Conservation (phyloP, 202 grass and related monocot species). For the Elaeis oleifera region DNA sequence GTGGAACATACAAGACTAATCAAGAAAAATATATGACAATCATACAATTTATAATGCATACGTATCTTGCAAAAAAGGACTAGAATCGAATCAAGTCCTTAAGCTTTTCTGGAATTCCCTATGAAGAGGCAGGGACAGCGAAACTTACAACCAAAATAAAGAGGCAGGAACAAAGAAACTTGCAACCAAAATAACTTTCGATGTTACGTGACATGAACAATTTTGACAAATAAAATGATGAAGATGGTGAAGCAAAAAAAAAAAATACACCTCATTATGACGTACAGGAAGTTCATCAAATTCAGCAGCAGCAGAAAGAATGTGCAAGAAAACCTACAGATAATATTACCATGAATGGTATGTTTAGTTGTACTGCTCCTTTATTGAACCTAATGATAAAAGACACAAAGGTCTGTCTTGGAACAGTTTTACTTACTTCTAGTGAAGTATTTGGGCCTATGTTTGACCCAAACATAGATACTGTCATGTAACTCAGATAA, state of each 20-base stretch:
- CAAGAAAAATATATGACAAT: too few species aligned
- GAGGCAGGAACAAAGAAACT: too few species aligned
- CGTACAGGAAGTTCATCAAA: conserved; percentile 93
- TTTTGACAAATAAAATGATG: too few species aligned
- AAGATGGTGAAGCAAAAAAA: not conserved
- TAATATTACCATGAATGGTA: not conserved
- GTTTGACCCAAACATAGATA: conserved; percentile 95
- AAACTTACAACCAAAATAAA: too few species aligned
- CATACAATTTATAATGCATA: too few species aligned
- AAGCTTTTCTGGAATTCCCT: too few species aligned
- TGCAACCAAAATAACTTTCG: too few species aligned
- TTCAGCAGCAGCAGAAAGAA: conserved; percentile 82
- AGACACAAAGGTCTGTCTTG: not conserved
- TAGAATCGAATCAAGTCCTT: too few species aligned
- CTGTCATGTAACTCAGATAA: conserved; percentile 93
- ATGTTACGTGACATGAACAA: too few species aligned
- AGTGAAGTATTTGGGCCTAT: conserved; percentile 69
- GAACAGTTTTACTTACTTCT: conserved; percentile 49
- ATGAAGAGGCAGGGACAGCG: too few species aligned
- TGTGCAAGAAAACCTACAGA: conserved; percentile 65
- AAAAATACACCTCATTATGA: conserved; percentile 76
- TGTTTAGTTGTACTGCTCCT: not conserved
- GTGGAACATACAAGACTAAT: too few species aligned
- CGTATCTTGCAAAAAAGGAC: too few species aligned
- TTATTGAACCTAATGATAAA: not conserved